These are phyloP conservation scores for Rubroboletus pulcherrimus DNA, from an alignment of 768 basidiomycete species.

Conservation along the genomic window DNA sequence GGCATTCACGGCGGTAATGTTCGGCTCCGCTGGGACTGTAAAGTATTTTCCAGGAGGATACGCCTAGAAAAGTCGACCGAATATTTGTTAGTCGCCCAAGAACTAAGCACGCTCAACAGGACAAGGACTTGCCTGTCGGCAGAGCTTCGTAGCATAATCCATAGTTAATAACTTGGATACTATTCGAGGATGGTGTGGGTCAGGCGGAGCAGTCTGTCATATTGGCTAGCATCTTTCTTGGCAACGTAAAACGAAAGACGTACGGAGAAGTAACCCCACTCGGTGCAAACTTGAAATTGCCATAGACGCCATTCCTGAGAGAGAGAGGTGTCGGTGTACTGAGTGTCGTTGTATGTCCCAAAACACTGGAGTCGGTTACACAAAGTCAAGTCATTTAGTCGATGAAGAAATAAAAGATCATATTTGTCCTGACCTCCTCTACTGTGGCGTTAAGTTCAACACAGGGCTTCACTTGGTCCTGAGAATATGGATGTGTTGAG, in stretches of 20 bases:
- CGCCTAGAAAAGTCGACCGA: conserved; percentile 40
- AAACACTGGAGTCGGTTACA: conserved; percentile 59
- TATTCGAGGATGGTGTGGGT: conserved; percentile 66
- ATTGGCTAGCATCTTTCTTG: not conserved
- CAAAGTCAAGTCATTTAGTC: not conserved
- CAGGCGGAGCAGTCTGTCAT: conserved; percentile 67
- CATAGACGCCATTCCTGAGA: conserved; percentile 82
- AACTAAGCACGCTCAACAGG: not conserved
- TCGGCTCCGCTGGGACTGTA: conserved; percentile 66
- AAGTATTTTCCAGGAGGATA: conserved; percentile 77
- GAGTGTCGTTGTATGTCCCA: conserved; percentile 69
- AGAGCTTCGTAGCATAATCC: conserved; percentile 68
- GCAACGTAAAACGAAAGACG: conserved; percentile 16
- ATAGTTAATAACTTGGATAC: conserved; percentile 74
- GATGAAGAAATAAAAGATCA: not conserved
- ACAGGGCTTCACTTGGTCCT: conserved; percentile 60
- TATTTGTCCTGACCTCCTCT: conserved; percentile 44
- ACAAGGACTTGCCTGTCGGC: conserved; percentile 47
- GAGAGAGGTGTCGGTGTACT: conserved; percentile 59
- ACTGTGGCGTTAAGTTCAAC: conserved; percentile 39
- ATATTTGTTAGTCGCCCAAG: not conserved
- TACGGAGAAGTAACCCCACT: conserved; percentile 94
- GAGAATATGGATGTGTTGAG: not conserved
- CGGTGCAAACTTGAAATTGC: conserved; percentile 89
- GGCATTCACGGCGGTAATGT: conserved; percentile 76